Conservation (phyloP, 805 yeast species). For the Myxozyma udenii region DNA sequence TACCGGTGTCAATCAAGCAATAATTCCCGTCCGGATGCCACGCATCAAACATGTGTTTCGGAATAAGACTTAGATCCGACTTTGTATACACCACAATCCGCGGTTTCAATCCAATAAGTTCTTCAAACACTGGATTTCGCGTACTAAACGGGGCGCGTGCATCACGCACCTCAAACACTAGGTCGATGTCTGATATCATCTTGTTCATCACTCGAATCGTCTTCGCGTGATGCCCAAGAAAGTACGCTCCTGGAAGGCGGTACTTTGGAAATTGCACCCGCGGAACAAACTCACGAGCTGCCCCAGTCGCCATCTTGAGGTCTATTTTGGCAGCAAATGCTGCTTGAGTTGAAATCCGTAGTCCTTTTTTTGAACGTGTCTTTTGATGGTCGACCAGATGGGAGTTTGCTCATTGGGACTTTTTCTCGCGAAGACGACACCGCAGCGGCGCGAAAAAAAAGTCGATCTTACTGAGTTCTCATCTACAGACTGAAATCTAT, state of each 20-base stretch:
- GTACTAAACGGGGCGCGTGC: slow-evolving; percentile 85
- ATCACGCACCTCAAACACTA: slow-evolving; percentile 82
- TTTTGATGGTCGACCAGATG: too few relatives aligned
- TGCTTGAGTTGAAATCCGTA: too few relatives aligned
- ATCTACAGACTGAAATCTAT: too few relatives aligned
- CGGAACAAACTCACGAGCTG: slow-evolving; percentile 73
- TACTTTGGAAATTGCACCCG: slow-evolving; percentile 70
- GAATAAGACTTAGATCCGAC: slow-evolving; percentile 53
- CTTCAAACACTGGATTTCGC: slow-evolving; percentile 73
- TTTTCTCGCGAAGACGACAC: too few relatives aligned
- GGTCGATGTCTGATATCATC: slow-evolving; percentile 73
- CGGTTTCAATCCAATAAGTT: slow-evolving; percentile 52
- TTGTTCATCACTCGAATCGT: slow-evolving; percentile 67
- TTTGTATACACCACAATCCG: slow-evolving; percentile 74
- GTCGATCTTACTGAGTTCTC: too few relatives aligned
- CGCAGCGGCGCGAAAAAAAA: too few relatives aligned
- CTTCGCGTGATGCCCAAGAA: slow-evolving; percentile 85
- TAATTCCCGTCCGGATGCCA: slow-evolving; percentile 54
- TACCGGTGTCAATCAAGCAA: slow-evolving; percentile 59
- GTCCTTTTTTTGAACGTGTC: too few relatives aligned
- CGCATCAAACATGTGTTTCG: slow-evolving; percentile 36
- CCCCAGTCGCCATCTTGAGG: too few relatives aligned
- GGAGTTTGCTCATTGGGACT: too few relatives aligned
- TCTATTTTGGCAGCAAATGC: too few relatives aligned
- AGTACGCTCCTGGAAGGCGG: slow-evolving; percentile 53